Conservation (phyloP, 2,329 filamentous ascomycete genomes). For the Clarireedia homoeocarpa region DNA sequence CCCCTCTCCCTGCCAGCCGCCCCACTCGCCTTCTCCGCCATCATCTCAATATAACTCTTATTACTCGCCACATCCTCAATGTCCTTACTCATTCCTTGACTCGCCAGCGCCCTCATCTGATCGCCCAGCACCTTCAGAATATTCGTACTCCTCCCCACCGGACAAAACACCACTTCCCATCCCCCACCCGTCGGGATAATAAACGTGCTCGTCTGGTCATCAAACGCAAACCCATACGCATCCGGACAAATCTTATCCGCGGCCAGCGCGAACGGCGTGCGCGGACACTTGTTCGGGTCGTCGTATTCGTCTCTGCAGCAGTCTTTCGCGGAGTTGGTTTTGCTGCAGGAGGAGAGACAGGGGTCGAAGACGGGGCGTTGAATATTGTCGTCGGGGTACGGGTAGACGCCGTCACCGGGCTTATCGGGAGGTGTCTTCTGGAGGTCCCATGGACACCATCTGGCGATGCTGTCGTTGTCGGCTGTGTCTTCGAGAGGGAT, state of each 20-base stretch:
- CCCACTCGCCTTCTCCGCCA: slow-evolving; percentile 10
- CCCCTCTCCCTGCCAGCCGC: slow-evolving; percentile 6
- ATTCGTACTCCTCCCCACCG: slow-evolving; percentile 50
- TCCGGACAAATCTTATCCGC: slow-evolving; percentile 76
- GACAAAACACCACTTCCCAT: slow-evolving; percentile 75
- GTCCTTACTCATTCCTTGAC: slow-evolving; percentile 31
- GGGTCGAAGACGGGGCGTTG: slow-evolving; percentile 66
- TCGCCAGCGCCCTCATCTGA: slow-evolving; percentile 42
- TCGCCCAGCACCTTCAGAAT: slow-evolving; percentile 45
- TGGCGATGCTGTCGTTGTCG: slow-evolving; percentile 47
- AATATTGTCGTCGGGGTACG: slow-evolving; percentile 71
- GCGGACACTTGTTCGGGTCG: slow-evolving; percentile 54
- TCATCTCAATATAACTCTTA: slow-evolving; percentile 24
- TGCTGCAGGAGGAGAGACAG: slow-evolving; percentile 69
- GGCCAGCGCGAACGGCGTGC: slow-evolving; percentile 57
- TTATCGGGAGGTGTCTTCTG: slow-evolving; percentile 60
- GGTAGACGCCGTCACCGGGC: slow-evolving; percentile 68
- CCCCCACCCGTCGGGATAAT: slow-evolving; percentile 61
- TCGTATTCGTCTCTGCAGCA: slow-evolving; percentile 69
- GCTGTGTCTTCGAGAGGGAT: slow-evolving; percentile 57
- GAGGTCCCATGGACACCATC: slow-evolving; percentile 77
- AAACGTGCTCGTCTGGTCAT: slow-evolving; percentile 51
- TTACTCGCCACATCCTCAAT: slow-evolving; percentile 31
- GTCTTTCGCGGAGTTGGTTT: slow-evolving; percentile 56
- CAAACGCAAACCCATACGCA: slow-evolving; percentile 70